Conservation (phyloP, 345 rosid species). For the Eucalyptus grandis region DNA sequence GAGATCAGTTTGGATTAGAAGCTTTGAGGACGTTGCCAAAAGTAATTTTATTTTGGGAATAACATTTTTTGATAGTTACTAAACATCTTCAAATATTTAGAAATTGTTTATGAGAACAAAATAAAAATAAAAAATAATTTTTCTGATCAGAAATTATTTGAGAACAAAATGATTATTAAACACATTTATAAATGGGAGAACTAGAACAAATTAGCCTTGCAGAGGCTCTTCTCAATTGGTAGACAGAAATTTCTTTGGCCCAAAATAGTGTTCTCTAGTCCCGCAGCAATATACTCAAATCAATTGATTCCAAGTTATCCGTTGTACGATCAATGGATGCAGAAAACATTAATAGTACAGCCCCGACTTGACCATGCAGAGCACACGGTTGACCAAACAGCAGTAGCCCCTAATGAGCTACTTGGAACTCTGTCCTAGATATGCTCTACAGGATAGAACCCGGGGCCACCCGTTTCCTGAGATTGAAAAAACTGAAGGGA, state of each 20-base stretch:
- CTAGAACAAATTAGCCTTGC: background rate
- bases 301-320: background rate
- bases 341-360: too few relatives aligned
- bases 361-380: too few relatives aligned
- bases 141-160: fast-evolving
- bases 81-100: too few relatives aligned
- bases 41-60: too few relatives aligned
- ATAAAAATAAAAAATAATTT: too few relatives aligned
- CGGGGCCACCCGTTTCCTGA: background rate
- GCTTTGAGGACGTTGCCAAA: too few relatives aligned
- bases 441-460: background rate
- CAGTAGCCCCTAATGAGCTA: background rate
- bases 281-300: background rate
- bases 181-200: background rate
- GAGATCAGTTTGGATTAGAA: too few relatives aligned
- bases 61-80: too few relatives aligned
- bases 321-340: background rate
- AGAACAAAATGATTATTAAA: too few relatives aligned
- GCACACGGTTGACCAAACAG: background rate
- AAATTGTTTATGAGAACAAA: too few relatives aligned
- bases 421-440: background rate
- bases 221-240: background rate
- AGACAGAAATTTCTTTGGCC: background rate
- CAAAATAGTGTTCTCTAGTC: background rate
- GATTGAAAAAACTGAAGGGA: background rate